These are phyloP conservation scores for Emergomyces orientalis DNA, from an alignment of 2,329 filamentous ascomycete genomes.

Conservation along the genomic window DNA sequence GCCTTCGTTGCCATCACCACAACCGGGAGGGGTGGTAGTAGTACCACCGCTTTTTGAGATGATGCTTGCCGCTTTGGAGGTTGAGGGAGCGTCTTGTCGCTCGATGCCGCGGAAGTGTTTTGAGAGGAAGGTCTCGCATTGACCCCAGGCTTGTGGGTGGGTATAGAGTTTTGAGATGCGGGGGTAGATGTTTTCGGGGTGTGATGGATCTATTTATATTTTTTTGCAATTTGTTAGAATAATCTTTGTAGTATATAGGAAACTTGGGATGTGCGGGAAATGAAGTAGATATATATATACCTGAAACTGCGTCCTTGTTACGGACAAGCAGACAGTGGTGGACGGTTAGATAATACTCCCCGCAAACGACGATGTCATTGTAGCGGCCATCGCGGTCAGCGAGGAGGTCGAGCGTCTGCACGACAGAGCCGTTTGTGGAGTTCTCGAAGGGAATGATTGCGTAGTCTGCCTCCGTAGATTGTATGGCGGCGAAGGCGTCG, in stretches of 20 bases:
- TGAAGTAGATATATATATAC: not conserved
- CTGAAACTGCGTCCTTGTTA: constrained; percentile 18
- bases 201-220: not conserved
- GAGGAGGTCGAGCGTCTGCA: constrained; percentile 81
- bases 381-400: constrained; percentile 61
- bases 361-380: constrained; percentile 63
- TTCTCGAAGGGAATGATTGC: constrained; percentile 95
- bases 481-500: constrained; percentile 73
- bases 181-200: constrained; percentile 35
- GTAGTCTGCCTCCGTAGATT: constrained; percentile 52
- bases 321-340: constrained; percentile 71
- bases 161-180: constrained; percentile 72
- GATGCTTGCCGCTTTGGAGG: constrained; percentile 73
- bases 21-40: not conserved
- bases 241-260: not conserved
- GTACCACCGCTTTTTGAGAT: constrained; percentile 43
- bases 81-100: constrained; percentile 73
- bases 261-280: not conserved
- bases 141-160: constrained; percentile 91
- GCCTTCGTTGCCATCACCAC: constrained; percentile 13
- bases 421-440: constrained; percentile 85
- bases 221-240: not conserved
- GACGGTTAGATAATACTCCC: constrained; percentile 77
- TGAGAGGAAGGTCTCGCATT: constrained; percentile 69
- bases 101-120: constrained; percentile 64